phyloP scores from a whole-genome alignment of 768 basidiomycete species.

The Gloeopeniophorella convolvens region DNA sequence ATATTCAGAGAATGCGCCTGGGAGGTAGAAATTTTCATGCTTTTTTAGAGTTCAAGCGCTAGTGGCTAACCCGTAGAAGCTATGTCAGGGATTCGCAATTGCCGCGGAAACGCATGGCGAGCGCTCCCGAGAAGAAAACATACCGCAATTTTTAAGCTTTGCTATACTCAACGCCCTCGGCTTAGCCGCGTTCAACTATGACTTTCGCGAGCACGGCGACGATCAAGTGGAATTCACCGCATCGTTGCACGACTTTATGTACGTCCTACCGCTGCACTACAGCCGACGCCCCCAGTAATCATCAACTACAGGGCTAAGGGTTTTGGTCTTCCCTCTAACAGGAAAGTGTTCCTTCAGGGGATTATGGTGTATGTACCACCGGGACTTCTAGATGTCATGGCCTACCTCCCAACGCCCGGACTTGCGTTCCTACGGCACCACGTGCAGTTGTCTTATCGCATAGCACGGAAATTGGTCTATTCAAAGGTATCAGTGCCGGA shows the following conservation, averaged over 20 bases:
- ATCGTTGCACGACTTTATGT: slow-evolving; percentile 15
- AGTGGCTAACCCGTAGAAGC: neutral
- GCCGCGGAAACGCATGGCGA: neutral
- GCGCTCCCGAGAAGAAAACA: slow-evolving; percentile 5
- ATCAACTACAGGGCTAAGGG: slow-evolving; percentile 13
- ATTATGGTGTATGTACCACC: slow-evolving; percentile 11
- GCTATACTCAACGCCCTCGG: slow-evolving; percentile 15
- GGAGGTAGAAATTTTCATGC: slow-evolving; percentile 5
- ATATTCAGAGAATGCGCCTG: slow-evolving; percentile 13
- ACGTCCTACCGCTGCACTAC: neutral
- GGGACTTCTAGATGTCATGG: slow-evolving; percentile 3
- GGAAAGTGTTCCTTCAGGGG: slow-evolving; percentile 16
- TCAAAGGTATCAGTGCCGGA: neutral
- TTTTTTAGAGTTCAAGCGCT: neutral
- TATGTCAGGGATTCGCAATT: slow-evolving; percentile 4
- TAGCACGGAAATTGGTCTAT: slow-evolving; percentile 9
- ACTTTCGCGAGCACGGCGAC: slow-evolving; percentile 11
- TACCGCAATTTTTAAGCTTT: slow-evolving; percentile 6
- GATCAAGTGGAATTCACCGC: slow-evolving; percentile 1
- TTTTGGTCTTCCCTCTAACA: slow-evolving; percentile 13
- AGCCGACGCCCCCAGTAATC: neutral
- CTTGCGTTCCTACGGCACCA: slow-evolving; percentile 15
- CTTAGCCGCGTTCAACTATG: slow-evolving; percentile 12
- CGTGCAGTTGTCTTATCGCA: slow-evolving; percentile 3
- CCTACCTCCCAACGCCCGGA: slow-evolving; percentile 11